Percentiles rank a stretch among this genome's conserved stretches.
These are phyloP conservation scores for Nicotiana obtusifolia DNA, from an alignment of 257 asterid species.

Conservation along the genomic window DNA sequence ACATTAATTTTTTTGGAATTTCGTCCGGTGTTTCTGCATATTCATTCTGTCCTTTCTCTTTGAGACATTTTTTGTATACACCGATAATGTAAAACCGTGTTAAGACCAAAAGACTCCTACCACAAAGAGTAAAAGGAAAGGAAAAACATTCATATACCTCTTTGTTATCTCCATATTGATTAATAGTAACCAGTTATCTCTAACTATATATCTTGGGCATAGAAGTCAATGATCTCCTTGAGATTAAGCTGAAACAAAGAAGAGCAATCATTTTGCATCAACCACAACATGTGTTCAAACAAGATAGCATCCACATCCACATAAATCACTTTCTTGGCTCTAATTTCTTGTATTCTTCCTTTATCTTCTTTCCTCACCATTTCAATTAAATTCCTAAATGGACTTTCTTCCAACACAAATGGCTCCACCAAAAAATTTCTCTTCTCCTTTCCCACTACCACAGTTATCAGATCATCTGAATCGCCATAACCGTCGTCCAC, in stretches of 20 bases:
- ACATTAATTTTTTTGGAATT: not conserved
- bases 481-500: conserved; percentile 4
- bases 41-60: not conserved
- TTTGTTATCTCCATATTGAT: conserved; percentile 3
- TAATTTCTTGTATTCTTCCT: conserved; percentile 6
- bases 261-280: conserved; percentile 40
- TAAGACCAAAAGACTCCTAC: not conserved
- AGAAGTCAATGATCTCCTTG: conserved; percentile 36
- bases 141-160: not conserved
- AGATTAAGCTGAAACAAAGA: conserved; percentile 40
- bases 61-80: not conserved
- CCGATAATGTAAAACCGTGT: not conserved
- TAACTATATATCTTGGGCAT: conserved; percentile 29
- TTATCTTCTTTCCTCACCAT: conserved; percentile 22
- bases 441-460: conserved; percentile 35
- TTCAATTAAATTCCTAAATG: conserved; percentile 27
- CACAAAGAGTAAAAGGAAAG: not conserved
- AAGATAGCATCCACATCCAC: conserved; percentile 41
- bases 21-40: not conserved
- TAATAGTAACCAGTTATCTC: not conserved
- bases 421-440: conserved; percentile 36
- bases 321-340: conserved; percentile 25
- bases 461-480: conserved; percentile 20
- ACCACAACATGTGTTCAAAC: conserved; percentile 44
- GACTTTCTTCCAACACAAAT: conserved; percentile 27